Evolutionary conservation across 164 flowering plant species (phyloP).

Genomic region (Sextonia rubra): DNA sequence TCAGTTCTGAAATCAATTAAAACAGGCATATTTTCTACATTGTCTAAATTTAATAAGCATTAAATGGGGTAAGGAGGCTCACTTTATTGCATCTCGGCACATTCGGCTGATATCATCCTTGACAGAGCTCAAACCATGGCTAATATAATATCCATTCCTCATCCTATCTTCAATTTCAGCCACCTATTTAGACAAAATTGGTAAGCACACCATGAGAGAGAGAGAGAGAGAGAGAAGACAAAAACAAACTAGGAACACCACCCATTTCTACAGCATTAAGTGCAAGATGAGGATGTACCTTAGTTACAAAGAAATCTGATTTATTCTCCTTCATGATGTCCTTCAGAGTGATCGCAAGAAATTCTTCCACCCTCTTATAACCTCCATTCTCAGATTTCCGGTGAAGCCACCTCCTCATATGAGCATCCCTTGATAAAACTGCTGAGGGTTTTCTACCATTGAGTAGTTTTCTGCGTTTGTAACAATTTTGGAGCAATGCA

Average conservation of each 20-base stretch:
- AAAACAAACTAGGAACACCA: neutral
- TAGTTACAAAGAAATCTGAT: slow-evolving; percentile 78
- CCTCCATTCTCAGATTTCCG: slow-evolving; percentile 67
- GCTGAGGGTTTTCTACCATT: slow-evolving; percentile 80
- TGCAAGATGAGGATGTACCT: slow-evolving; percentile 39
- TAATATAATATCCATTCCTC: slow-evolving; percentile 76
- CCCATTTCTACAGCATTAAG: neutral
- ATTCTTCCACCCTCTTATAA: slow-evolving; percentile 77
- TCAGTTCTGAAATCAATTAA: neutral
- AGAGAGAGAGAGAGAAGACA: too few species aligned
- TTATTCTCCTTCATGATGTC: slow-evolving; percentile 85
- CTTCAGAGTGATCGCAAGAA: slow-evolving; percentile 60
- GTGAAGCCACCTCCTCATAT: slow-evolving; percentile 62
- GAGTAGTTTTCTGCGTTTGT: slow-evolving; percentile 70
- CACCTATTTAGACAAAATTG: slow-evolving; percentile 43
- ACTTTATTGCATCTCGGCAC: slow-evolving; percentile 94
- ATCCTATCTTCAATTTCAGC: slow-evolving; percentile 80
- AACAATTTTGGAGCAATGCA: slow-evolving; percentile 59
- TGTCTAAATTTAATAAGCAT: neutral
- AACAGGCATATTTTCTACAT: neutral
- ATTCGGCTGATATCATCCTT: slow-evolving; percentile 85
- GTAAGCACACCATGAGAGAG: neutral
- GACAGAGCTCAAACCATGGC: slow-evolving; percentile 71
- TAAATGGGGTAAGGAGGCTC: slow-evolving; percentile 20
- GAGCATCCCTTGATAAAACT: slow-evolving; percentile 87